These are phyloP conservation scores for Entomortierella parvispora DNA, from an alignment of 192 early-diverging fungal species.

Conservation along the genomic window DNA sequence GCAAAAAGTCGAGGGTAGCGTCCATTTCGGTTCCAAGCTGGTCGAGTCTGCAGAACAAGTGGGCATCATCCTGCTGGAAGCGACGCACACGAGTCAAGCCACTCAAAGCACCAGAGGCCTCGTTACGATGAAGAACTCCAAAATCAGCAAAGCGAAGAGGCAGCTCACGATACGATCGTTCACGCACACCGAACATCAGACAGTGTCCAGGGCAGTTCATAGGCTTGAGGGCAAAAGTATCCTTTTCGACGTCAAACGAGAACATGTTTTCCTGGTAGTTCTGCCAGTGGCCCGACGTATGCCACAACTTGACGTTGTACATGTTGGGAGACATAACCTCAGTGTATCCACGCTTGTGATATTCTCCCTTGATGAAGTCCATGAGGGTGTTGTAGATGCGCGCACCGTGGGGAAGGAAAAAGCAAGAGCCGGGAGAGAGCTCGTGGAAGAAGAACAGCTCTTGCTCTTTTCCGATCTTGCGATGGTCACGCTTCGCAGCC, in stretches of 20 bases:
- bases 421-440: conserved; percentile 90
- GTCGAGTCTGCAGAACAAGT: conserved; percentile 94
- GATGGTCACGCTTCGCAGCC: conserved; percentile 95
- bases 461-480: conserved; percentile 97
- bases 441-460: conserved; percentile 99
- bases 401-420: conserved; percentile 96
- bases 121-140: conserved; percentile 96
- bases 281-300: conserved; percentile 93
- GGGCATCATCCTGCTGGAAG: conserved; percentile 99
- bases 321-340: conserved; percentile 99
- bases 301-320: conserved; percentile 98
- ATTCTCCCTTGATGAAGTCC: conserved; percentile 90
- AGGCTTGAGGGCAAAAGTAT: conserved; percentile 96
- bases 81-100: conserved; percentile 97
- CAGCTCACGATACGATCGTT: conserved; percentile 95
- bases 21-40: conserved; percentile 91
- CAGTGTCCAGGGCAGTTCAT: conserved; percentile 99
- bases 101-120: conserved; percentile 91
- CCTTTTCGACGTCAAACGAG: conserved; percentile 93
- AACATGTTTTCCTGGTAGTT: conserved; percentile 99
- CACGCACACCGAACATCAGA: conserved; percentile 93
- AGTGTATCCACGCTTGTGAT: conserved; percentile 92
- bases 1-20: conserved; percentile 86
- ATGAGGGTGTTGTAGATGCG: conserved; percentile 96
- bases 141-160: conserved; percentile 97